phyloP scores from a whole-genome alignment of 768 basidiomycete genomes.

The Boletellus emodensis region DNA sequence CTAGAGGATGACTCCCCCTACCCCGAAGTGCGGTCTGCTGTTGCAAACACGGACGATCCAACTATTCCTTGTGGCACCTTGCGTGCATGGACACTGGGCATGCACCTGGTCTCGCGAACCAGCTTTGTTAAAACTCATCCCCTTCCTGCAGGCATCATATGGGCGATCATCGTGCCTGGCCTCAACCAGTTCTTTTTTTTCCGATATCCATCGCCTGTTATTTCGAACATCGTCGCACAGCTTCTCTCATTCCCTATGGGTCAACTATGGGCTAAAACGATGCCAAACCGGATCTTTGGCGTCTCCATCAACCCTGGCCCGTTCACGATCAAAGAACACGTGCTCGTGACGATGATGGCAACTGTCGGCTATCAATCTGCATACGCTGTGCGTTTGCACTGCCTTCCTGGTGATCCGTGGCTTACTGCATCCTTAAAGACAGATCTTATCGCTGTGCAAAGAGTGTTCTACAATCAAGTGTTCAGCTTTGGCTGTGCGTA shows the following conservation, averaged over 20 bases:
- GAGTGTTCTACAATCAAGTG: conserved; percentile 49
- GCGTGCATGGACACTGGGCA: conserved; percentile 58
- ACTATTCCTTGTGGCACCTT: conserved; percentile 59
- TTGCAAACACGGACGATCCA: conserved; percentile 68
- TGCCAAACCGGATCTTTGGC: conserved; percentile 56
- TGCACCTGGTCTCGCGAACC: background rate
- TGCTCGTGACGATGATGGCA: conserved; percentile 71
- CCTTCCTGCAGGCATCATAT: conserved; percentile 33
- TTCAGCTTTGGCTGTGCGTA: conserved; percentile 40
- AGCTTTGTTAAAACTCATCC: background rate
- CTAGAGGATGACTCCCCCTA: conserved; percentile 78
- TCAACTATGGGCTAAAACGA: conserved; percentile 50
- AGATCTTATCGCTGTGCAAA: conserved; percentile 71
- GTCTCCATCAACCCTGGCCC: conserved; percentile 68
- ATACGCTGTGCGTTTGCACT: conserved; percentile 13
- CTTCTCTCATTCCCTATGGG: conserved; percentile 71
- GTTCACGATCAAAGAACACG: conserved; percentile 72
- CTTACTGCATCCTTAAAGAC: conserved; percentile 34
- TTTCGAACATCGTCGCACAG: conserved; percentile 61
- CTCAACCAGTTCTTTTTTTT: conserved; percentile 79
- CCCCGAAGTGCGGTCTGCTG: conserved; percentile 76
- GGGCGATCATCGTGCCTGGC: conserved; percentile 63
- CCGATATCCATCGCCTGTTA: conserved; percentile 50
- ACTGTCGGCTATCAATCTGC: conserved; percentile 36
- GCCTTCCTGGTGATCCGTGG: background rate